Base-by-base conservation (phyloP, 768 basidiomycete species). In the Coprinopsis sp. region DNA sequence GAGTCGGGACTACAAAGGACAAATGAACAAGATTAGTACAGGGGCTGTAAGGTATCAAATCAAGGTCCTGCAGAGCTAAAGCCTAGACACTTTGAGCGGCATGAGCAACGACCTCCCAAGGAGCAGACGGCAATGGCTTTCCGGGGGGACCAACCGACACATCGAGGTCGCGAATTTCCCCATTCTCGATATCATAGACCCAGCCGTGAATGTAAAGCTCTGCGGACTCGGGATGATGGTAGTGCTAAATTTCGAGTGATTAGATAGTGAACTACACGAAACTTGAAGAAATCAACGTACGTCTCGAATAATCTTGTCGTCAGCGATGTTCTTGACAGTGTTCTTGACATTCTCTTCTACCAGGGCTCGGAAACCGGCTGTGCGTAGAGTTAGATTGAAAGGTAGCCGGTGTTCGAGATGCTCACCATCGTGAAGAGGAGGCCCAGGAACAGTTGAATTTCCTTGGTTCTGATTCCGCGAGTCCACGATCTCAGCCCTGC, bases 121-220 rank as follows among this genome's bases (percentile, higher is more conserved):
- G 44, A 6, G 24, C 52, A 7, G 47, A 16, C 1, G 64, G 66
- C 27, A 68, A 59, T 18, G 55, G 51, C 21, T 55, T 56, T 1
- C 69, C 69, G 21, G 67, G 63, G n/a, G 67, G 65, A 7, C 67
- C 70, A 37, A 62, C 59, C 22, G 71, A 67, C 38, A 79, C 49
- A 4, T 66, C 59, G 40, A 84, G 60, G 52, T 82, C 76, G 33
- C 58, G 57, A 40, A 83, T 59, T 30, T 64, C 58, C 3, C 81
- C 80, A 30, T 65, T 73, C 52, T 72, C 74, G 45, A 82, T 66
- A 41, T 81, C 73, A 50, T 80, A 81, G 24, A 82, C 72, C 76
- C 76, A 81, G 4, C 80, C 81, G 34, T 82, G 79, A 6, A 83
- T 58, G 49, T 59, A 69, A 4, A 70, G 57, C 12, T 28, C 40